A percentile compares a stretch with the other conserved stretches of the same genome.
Evolutionary conservation across 345 rosid species (phyloP).

Genomic region (Murraya paniculata): DNA sequence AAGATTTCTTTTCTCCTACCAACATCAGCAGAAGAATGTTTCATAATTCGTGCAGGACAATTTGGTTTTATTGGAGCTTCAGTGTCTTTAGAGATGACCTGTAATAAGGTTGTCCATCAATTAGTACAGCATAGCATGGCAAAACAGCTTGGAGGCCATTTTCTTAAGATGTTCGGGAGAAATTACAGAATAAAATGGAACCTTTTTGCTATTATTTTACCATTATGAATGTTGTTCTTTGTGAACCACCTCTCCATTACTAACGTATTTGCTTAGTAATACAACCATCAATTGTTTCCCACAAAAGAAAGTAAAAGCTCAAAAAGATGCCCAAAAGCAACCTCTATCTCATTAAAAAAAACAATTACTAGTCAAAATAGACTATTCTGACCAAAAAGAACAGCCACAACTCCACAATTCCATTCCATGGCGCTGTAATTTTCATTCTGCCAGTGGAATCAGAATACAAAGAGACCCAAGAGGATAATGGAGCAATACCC

Average conservation of each 20-base stretch:
- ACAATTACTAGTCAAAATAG: not conserved
- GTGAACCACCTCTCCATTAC: not conserved
- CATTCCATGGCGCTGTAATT: too few species aligned
- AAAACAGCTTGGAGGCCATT: not conserved
- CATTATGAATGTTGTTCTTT: not conserved
- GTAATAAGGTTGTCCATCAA: conserved; percentile 15
- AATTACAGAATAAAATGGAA: not conserved
- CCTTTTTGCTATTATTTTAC: not conserved
- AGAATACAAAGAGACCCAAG: too few species aligned
- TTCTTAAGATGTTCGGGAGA: not conserved
- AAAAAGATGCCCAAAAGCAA: not conserved
- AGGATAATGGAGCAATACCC: too few species aligned
- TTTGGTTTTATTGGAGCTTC: conserved; percentile 24
- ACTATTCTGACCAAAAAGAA: too few species aligned
- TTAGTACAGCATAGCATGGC: not conserved
- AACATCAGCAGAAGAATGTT: conserved; percentile 23
- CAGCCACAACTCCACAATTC: too few species aligned
- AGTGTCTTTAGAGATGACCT: conserved; percentile 65
- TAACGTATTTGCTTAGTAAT: not conserved
- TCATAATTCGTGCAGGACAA: conserved; percentile 21
- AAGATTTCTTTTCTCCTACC: conserved; percentile 26
- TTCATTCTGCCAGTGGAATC: too few species aligned
- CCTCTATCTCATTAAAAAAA: not conserved
- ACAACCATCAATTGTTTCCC: not conserved
- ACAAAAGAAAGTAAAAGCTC: not conserved